A percentile compares a stretch with the other conserved stretches of the same genome.
These are phyloP conservation scores for Phaeosphaeria sp. DNA, from an alignment of 2,329 filamentous ascomycete genomes.

Conservation along the genomic window DNA sequence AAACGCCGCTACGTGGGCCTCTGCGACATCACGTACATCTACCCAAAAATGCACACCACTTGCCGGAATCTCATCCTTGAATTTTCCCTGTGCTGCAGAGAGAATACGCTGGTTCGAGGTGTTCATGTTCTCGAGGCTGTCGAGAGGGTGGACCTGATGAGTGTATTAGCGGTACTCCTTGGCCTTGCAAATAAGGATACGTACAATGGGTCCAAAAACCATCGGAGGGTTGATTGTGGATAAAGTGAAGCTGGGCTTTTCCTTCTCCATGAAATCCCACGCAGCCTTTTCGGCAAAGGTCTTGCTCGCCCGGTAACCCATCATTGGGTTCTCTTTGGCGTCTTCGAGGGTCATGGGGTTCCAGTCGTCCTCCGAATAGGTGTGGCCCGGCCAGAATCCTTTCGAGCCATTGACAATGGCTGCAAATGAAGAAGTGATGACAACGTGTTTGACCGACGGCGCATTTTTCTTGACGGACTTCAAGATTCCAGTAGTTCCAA, in stretches of 20 bases:
- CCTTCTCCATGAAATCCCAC: conserved; percentile 60
- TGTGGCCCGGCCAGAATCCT: conserved; percentile 56
- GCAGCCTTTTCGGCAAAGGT: conserved; percentile 65
- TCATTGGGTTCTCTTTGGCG: conserved; percentile 51
- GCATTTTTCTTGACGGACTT: conserved; percentile 67
- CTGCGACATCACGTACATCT: conserved; percentile 63
- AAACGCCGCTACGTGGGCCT: conserved; percentile 66
- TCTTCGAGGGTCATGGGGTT: conserved; percentile 62
- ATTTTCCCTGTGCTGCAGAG: conserved; percentile 68
- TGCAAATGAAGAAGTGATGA: conserved; percentile 74
- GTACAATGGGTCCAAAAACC: conserved; percentile 58
- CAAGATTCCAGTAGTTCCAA: conserved; percentile 68
- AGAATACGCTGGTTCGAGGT: conserved; percentile 74
- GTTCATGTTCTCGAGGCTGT: conserved; percentile 69
- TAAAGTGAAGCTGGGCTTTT: conserved; percentile 58
- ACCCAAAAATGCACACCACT: conserved; percentile 61
- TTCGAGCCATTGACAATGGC: conserved; percentile 65
- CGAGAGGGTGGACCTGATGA: conserved; percentile 61
- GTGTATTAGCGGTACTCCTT: background rate
- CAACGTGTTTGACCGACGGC: conserved; percentile 74
- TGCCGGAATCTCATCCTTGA: conserved; percentile 62
- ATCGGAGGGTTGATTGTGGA: conserved; percentile 59
- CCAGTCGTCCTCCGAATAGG: conserved; percentile 63
- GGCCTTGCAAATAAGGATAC: conserved; percentile 4
- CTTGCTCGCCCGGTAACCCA: conserved; percentile 63